Evolutionary conservation across 208 protist genomes (phyloP).

Genomic region (Zelonia costaricensis): DNA sequence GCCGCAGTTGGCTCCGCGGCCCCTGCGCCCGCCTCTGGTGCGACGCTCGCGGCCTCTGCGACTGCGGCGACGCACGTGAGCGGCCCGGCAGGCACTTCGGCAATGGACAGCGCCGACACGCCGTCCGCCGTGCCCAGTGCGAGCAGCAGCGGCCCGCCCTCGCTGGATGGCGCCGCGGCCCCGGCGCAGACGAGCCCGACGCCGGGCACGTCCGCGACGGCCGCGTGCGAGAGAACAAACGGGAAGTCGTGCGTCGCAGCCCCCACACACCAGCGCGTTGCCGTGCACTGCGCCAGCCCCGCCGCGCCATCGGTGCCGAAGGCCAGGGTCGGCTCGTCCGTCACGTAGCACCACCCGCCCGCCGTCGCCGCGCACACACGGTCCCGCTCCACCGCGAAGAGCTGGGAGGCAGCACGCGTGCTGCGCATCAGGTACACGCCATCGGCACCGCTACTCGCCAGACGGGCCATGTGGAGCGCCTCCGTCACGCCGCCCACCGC

Average conservation of each 20-base stretch:
- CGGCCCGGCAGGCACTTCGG: background rate
- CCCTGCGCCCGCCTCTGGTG: too few species aligned
- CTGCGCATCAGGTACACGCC: conserved; percentile 30
- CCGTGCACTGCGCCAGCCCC: conserved; percentile 30
- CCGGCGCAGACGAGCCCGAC: conserved; percentile 27
- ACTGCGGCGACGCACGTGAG: background rate
- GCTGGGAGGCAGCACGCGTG: conserved; percentile 18
- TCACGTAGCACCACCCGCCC: conserved; percentile 16
- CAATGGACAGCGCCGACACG: conserved; percentile 1
- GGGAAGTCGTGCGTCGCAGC: conserved; percentile 6
- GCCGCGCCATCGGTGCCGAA: conserved; percentile 11
- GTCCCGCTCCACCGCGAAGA: conserved; percentile 14
- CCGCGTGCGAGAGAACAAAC: conserved; percentile 12
- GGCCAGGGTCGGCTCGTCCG: conserved; percentile 21
- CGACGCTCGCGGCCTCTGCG: background rate
- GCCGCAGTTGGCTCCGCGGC: too few species aligned
- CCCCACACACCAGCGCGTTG: conserved; percentile 11
- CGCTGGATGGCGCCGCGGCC: conserved; percentile 2
- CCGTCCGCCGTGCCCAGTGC: background rate
- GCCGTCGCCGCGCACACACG: conserved; percentile 5
- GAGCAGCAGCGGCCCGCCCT: background rate
- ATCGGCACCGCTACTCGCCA: background rate
- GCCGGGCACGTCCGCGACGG: conserved; percentile 19
- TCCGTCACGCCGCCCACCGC: background rate
- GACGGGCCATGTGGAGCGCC: background rate